Evolutionary conservation across 2,329 filamentous ascomycete species (phyloP).

Genomic region (Lasiodiplodia citricola): DNA sequence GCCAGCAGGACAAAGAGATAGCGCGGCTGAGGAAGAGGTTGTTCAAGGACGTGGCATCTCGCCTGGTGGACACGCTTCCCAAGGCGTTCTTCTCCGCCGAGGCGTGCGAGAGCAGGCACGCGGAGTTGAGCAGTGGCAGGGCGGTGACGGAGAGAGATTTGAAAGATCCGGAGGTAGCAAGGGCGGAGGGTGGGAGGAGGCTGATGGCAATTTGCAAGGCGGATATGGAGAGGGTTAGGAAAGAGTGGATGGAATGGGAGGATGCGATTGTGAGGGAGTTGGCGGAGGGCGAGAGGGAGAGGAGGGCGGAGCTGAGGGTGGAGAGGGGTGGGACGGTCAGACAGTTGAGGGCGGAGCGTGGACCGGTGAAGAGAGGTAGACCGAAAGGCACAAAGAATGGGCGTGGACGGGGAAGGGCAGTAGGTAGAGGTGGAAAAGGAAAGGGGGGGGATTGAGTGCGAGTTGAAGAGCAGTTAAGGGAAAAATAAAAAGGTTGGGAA

Average conservation of each 20-base stretch:
- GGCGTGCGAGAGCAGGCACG: conserved; percentile 5
- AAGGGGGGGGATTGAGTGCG: no score
- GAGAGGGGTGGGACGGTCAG: not conserved
- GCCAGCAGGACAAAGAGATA: conserved; percentile 33
- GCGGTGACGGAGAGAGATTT: not conserved
- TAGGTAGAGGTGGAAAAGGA: not conserved
- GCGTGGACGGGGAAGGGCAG: no score
- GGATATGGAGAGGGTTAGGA: not conserved
- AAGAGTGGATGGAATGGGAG: not conserved
- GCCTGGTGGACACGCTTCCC: not conserved
- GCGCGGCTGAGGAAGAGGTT: not conserved
- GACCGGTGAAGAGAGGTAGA: not conserved
- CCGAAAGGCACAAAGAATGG: not conserved
- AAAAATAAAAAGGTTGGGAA: no score
- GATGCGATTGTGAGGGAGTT: not conserved
- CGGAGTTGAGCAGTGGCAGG: not conserved
- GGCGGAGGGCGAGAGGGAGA: not conserved
- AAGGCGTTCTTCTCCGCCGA: not conserved
- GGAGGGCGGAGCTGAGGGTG: not conserved
- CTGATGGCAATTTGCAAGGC: not conserved
- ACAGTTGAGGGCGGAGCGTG: not conserved
- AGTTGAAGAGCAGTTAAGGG: not conserved
- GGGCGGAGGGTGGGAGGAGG: not conserved
- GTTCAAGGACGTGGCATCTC: not conserved
- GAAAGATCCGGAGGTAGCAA: not conserved